Percentiles rank a stretch among this genome's conserved stretches.
Evolutionary conservation across 73 alveolate genomes (phyloP).

Genomic region (Blepharisma stoltei): DNA sequence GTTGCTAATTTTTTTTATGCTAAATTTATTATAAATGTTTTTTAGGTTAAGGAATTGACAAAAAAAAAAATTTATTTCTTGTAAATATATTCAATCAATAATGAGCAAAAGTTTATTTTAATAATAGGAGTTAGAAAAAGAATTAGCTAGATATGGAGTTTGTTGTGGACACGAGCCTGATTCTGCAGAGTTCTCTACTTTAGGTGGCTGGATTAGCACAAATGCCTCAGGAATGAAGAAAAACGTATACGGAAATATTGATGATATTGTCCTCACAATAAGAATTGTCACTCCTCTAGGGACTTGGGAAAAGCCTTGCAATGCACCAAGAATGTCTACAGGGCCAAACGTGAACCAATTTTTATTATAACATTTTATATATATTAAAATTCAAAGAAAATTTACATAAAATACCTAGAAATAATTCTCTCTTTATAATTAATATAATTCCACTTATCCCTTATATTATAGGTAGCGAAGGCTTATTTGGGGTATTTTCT

Average conservation of each 20-base stretch:
- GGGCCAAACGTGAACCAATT: constrained; percentile 83
- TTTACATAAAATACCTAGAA: no score
- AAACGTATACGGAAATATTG: constrained; percentile 92
- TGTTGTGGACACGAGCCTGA: constrained; percentile 93
- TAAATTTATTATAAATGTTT: no score
- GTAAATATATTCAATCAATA: no score
- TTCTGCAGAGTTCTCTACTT: constrained; percentile 77
- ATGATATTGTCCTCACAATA: constrained; percentile 73
- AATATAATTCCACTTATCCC: no score
- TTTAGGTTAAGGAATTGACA: no score
- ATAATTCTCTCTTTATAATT: no score
- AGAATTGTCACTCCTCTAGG: constrained; percentile 83
- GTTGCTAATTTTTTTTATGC: no score
- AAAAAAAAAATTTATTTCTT: no score
- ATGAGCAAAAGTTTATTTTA: no score
- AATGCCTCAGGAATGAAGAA: constrained; percentile 95
- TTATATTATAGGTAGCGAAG: constrained; percentile 89
- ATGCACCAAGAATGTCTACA: constrained; percentile 80
- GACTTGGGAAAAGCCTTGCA: constrained; percentile 50
- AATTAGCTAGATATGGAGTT: constrained; percentile 75
- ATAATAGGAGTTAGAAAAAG: no score
- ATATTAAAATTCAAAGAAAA: no score
- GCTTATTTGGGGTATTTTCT: constrained; percentile 55
- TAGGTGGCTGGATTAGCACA: constrained; percentile 91
- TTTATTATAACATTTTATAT: no score